A percentile compares a stretch with the other conserved stretches of the same genome.
Conservation (phyloP, 306 rosid species). For the Corylus americana region DNA sequence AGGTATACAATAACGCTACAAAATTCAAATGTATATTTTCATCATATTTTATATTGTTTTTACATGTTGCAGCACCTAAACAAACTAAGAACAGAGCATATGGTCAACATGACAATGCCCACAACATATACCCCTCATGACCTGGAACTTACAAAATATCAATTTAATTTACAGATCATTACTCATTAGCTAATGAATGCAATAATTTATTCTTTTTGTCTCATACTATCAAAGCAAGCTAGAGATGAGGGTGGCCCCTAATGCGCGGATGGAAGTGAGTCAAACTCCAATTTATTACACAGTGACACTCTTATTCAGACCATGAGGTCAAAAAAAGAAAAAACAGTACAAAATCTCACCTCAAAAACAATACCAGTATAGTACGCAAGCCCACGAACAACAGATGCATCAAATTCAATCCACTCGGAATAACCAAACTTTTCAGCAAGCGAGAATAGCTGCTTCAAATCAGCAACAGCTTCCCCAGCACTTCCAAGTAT, state of each 20-base stretch:
- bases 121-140: background rate
- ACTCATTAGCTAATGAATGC: background rate
- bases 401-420: conserved; percentile 93
- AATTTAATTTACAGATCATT: background rate
- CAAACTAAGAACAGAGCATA: background rate
- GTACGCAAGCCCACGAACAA: conserved; percentile 98
- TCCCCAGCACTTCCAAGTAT: conserved; percentile 73
- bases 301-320: conserved; percentile 13
- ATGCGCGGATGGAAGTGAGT: background rate
- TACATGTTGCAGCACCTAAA: background rate
- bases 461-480: conserved; percentile 81
- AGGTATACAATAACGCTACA: background rate
- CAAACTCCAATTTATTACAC: background rate
- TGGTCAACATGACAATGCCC: background rate
- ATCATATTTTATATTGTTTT: background rate
- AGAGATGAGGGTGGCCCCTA: conserved; percentile 7
- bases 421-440: conserved; percentile 89
- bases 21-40: background rate
- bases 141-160: background rate
- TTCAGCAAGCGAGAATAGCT: conserved; percentile 84
- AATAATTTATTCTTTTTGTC: background rate
- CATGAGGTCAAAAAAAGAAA: conserved; percentile 11
- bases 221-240: conserved; percentile 7
- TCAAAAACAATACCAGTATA: conserved; percentile 94
- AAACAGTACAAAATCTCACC: conserved; percentile 50